phyloP scores from a whole-genome alignment of 2,329 filamentous ascomycete species.

The Fusarium incarnatum region DNA sequence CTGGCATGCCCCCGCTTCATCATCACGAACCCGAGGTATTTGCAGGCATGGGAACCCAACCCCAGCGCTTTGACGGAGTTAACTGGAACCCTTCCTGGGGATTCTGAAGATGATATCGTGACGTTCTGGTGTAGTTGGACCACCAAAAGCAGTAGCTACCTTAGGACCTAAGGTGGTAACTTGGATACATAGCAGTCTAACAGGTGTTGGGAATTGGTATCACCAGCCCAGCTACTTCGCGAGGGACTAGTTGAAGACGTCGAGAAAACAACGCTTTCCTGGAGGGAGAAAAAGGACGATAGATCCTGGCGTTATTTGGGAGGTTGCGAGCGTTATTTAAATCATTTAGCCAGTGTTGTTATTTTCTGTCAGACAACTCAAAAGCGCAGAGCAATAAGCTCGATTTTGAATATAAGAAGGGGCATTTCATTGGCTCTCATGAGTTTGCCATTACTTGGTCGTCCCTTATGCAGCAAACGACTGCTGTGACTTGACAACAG shows the following conservation, averaged over 20 bases:
- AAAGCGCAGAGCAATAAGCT: not conserved
- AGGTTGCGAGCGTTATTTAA: constrained; percentile 20
- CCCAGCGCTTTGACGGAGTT: constrained; percentile 21
- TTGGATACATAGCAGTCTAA: no score
- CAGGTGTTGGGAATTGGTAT: not conserved
- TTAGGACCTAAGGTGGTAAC: no score
- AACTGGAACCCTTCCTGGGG: constrained; percentile 39
- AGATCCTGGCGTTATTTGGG: not conserved
- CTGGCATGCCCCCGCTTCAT: constrained; percentile 10
- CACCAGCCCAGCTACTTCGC: not conserved
- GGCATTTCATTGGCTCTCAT: not conserved
- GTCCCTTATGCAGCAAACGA: not conserved
- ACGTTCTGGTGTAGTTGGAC: not conserved
- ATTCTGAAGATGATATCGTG: constrained; percentile 23
- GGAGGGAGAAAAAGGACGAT: not conserved
- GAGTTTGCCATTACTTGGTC: not conserved
- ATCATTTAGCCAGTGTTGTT: constrained; percentile 3
- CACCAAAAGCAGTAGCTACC: no score
- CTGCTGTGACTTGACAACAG: not conserved
- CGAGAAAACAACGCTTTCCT: constrained; percentile 1
- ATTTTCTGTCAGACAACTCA: not conserved
- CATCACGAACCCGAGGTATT: constrained; percentile 27
- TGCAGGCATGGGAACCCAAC: constrained; percentile 22
- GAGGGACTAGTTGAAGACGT: not conserved
- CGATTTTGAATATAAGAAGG: not conserved